A percentile compares a stretch with the other conserved stretches of the same genome.
phyloP scores from a whole-genome alignment of 1,284 basidiomycete species.

The Ceraceosorus bombacis region DNA sequence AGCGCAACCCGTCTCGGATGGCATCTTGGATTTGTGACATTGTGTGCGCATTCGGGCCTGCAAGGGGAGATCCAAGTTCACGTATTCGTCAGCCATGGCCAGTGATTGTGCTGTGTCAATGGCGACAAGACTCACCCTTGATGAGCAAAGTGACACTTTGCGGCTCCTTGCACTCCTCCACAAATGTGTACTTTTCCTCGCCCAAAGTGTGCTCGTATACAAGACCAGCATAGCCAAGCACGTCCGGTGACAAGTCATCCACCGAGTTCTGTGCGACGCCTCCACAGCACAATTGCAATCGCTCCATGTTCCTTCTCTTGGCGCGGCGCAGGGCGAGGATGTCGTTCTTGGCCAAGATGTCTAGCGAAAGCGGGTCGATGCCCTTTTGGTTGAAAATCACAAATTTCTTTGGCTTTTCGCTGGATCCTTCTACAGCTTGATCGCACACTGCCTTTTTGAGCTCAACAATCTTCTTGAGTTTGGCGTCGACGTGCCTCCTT shows the following conservation, averaged over 20 bases:
- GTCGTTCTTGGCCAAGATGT: slow-evolving; percentile 92
- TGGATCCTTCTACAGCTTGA: slow-evolving; percentile 25
- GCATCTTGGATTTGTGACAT: slow-evolving; percentile 95
- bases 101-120: too few species aligned
- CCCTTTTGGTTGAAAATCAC: slow-evolving; percentile 99
- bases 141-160: slow-evolving; percentile 93
- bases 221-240: slow-evolving; percentile 92
- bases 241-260: slow-evolving; percentile 82
- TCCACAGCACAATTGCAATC: slow-evolving; percentile 68
- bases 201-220: slow-evolving; percentile 99
- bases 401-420: slow-evolving; percentile 66
- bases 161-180: slow-evolving; percentile 94
- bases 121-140: slow-evolving; percentile 28
- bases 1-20: slow-evolving; percentile 86
- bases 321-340: slow-evolving; percentile 90
- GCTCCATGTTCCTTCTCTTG: slow-evolving; percentile 64
- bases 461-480: slow-evolving; percentile 93
- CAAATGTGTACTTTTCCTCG: slow-evolving; percentile 97
- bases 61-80: slow-evolving; percentile 28
- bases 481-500: slow-evolving; percentile 84
- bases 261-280: slow-evolving; percentile 96
- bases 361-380: slow-evolving; percentile 93
- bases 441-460: slow-evolving; percentile 92
- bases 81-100: too few species aligned
- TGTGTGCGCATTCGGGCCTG: slow-evolving; percentile 83